Evolutionary conservation across 208 protist genomes (phyloP).

Genomic region (Trichomonas tenax): DNA sequence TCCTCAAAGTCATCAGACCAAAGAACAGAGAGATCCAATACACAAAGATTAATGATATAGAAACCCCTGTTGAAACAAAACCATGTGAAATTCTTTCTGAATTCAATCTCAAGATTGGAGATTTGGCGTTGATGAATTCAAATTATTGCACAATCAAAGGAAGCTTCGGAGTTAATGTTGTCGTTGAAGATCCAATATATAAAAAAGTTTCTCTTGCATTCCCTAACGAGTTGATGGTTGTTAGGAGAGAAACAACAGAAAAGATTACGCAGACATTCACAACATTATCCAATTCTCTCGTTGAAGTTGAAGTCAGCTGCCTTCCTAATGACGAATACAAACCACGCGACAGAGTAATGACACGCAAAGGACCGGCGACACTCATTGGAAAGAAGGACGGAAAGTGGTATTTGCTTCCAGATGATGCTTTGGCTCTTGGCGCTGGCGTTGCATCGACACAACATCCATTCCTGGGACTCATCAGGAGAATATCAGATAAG

Average conservation of each 20-base stretch:
- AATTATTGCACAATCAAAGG: background rate
- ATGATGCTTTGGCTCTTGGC: background rate
- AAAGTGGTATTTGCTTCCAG: background rate
- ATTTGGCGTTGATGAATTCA: background rate
- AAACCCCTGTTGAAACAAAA: background rate
- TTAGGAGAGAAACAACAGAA: background rate
- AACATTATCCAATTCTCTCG: background rate
- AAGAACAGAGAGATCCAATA: background rate
- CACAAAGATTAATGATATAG: background rate
- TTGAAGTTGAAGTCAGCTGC: background rate
- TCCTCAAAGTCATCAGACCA: background rate
- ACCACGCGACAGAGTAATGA: background rate
- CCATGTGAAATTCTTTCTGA: background rate
- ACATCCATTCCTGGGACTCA: background rate
- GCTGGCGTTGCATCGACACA: background rate
- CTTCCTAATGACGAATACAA: background rate
- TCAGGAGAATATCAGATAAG: background rate
- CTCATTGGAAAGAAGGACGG: background rate
- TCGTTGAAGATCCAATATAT: background rate
- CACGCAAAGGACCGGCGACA: background rate
- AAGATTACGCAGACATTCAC: background rate
- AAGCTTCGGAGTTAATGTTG: background rate
- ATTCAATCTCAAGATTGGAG: background rate
- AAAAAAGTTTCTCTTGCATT: background rate
- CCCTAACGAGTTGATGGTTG: background rate